These are phyloP conservation scores for Penicillium atrosanguineum DNA, from an alignment of 495 filamentous ascomycete genomes.

Conservation along the genomic window DNA sequence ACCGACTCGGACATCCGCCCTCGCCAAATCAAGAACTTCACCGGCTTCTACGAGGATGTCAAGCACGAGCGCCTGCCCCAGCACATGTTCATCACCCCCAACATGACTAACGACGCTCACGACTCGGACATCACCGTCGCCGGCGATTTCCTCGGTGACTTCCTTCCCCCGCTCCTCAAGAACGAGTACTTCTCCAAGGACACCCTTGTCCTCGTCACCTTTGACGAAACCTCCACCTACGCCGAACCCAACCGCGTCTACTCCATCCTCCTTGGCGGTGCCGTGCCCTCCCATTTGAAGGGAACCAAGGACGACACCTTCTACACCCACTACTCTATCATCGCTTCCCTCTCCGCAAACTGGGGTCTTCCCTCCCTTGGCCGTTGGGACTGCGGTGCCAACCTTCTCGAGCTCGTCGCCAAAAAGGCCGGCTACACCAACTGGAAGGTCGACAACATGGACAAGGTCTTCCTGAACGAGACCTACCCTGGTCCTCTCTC, in stretches of 20 bases:
- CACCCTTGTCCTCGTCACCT: constrained; percentile 65
- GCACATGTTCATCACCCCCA: constrained; percentile 74
- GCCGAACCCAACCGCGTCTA: constrained; percentile 54
- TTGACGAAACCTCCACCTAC: constrained; percentile 65
- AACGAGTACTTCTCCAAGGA: constrained; percentile 67
- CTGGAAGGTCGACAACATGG: constrained; percentile 39
- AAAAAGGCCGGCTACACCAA: constrained; percentile 57
- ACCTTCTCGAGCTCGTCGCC: constrained; percentile 61
- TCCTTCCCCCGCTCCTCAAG: constrained; percentile 60
- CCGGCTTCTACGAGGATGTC: constrained; percentile 59
- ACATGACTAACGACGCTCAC: constrained; percentile 74
- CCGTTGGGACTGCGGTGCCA: constrained; percentile 70
- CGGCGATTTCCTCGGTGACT: constrained; percentile 54
- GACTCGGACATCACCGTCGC: constrained; percentile 63
- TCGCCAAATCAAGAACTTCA: constrained; percentile 65
- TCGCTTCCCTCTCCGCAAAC: constrained; percentile 65
- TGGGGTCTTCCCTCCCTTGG: constrained; percentile 67
- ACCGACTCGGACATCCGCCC: constrained; percentile 52
- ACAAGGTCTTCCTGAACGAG: constrained; percentile 42
- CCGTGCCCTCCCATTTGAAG: constrained; percentile 53
- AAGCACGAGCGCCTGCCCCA: constrained; percentile 59
- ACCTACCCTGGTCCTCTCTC: constrained; percentile 50
- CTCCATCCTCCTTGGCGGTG: constrained; percentile 63
- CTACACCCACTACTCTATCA: constrained; percentile 71
- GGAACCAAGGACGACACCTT: constrained; percentile 63